Evolutionary conservation across 1,284 basidiomycete species (phyloP).

Genomic region (Malassezia dermatis): DNA sequence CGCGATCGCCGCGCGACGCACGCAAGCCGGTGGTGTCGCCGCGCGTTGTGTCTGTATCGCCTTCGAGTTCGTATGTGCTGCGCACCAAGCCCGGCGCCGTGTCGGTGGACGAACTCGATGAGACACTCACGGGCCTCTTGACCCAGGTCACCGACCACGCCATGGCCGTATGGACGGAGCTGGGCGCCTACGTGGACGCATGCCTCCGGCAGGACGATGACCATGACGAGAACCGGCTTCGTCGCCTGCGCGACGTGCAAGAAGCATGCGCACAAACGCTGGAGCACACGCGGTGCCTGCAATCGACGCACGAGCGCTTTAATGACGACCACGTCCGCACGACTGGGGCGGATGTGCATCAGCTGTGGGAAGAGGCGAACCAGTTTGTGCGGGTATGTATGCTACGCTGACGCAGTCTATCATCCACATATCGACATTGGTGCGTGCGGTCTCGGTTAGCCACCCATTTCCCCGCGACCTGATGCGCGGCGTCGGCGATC

Average conservation of each 20-base stretch:
- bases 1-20: neutral
- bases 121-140: conserved; percentile 29
- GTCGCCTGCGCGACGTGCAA: conserved; percentile 12
- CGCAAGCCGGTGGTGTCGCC: neutral
- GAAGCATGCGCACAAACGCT: conserved; percentile 11
- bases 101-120: conserved; percentile 21
- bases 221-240: neutral
- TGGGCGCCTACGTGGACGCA: conserved; percentile 27
- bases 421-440: conserved; percentile 32
- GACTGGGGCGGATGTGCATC: conserved; percentile 12
- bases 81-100: neutral
- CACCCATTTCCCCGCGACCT: conserved; percentile 32
- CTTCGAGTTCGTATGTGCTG: neutral
- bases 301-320: conserved; percentile 1
- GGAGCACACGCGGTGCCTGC: conserved; percentile 13
- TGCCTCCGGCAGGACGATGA: neutral
- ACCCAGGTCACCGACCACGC: conserved; percentile 34
- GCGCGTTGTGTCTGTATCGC: neutral
- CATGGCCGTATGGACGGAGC: conserved; percentile 27
- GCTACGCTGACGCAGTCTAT: conserved; percentile 17
- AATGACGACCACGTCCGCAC: neutral
- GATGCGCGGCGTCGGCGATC: conserved; percentile 26
- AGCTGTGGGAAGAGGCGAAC: conserved; percentile 32
- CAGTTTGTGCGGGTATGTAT: conserved; percentile 26
- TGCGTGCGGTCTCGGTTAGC: conserved; percentile 26